Evolutionary conservation across 192 early-diverging fungal species (phyloP).

Genomic region (Diversispora eburnea): DNA sequence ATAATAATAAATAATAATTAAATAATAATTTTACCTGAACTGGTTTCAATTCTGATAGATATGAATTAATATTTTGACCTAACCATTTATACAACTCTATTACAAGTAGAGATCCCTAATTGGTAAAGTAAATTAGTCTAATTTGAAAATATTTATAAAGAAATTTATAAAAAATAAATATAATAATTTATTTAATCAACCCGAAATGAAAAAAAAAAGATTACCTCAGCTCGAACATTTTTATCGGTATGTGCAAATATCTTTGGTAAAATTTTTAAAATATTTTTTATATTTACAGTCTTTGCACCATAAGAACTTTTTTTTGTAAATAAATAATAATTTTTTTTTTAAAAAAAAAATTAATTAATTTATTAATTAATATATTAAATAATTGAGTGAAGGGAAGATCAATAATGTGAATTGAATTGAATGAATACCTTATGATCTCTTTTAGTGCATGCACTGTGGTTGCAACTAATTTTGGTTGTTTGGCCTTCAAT

Average conservation of each 20-base stretch:
- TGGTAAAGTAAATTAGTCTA: not conserved
- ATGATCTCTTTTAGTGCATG: conserved; percentile 59
- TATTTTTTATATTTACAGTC: conserved; percentile 72
- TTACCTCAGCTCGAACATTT: conserved; percentile 84
- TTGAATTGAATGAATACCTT: conserved; percentile 33
- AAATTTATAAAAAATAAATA: not conserved
- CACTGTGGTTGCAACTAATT: conserved; percentile 76
- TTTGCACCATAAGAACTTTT: conserved; percentile 76
- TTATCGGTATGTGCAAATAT: conserved; percentile 95
- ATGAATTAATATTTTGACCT: conserved; percentile 73
- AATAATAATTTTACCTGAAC: conserved; percentile 64
- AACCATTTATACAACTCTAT: conserved; percentile 95
- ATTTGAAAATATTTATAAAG: too few relatives aligned
- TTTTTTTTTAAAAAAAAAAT: too few relatives aligned
- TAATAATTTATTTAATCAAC: not conserved
- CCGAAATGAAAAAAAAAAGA: conserved; percentile 9
- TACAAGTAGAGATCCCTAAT: conserved; percentile 58
- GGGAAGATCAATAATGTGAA: not conserved
- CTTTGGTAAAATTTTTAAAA: conserved; percentile 82
- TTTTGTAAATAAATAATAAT: too few relatives aligned
- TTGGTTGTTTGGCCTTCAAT: conserved; percentile 87
- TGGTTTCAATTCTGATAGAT: conserved; percentile 85
- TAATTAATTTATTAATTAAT: not conserved
- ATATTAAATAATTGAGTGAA: not conserved
- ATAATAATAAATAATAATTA: not conserved